Percentiles rank a stretch among this genome's conserved stretches.
Evolutionary conservation across 2,329 filamentous ascomycete species (phyloP).

Genomic region (Torrubiellomyces zombiae): DNA sequence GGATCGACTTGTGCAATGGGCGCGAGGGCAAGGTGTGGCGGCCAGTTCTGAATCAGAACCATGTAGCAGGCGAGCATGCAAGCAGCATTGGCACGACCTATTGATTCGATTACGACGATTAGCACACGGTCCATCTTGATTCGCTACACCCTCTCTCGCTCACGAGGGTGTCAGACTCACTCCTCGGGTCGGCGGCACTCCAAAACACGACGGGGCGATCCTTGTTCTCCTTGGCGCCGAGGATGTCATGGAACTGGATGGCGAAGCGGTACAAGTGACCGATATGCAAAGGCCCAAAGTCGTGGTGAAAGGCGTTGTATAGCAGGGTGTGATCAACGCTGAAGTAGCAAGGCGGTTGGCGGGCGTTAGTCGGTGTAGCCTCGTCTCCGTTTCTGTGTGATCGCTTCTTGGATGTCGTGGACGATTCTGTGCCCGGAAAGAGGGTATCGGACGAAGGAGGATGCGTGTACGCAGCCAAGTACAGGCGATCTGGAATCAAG

Average conservation of each 20-base stretch:
- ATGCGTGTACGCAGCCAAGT: slow-evolving; percentile 80
- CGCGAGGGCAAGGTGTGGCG: slow-evolving; percentile 83
- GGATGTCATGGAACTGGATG: slow-evolving; percentile 85
- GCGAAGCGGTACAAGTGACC: slow-evolving; percentile 95
- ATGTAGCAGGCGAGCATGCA: slow-evolving; percentile 96
- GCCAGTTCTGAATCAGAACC: slow-evolving; percentile 96
- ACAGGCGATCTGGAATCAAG: slow-evolving; percentile 60
- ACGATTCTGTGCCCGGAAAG: slow-evolving; percentile 74
- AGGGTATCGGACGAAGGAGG: slow-evolving; percentile 65
- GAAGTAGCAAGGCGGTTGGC: slow-evolving; percentile 70
- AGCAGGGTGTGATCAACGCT: slow-evolving; percentile 81
- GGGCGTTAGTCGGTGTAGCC: slow-evolving; percentile 21
- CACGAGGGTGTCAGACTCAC: slow-evolving; percentile 43
- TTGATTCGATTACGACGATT: too few species aligned
- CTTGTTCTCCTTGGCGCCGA: slow-evolving; percentile 82
- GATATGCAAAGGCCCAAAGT: slow-evolving; percentile 95
- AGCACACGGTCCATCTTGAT: not conserved
- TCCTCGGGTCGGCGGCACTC: slow-evolving; percentile 81
- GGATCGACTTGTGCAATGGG: slow-evolving; percentile 95
- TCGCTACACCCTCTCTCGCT: too few species aligned
- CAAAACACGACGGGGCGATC: slow-evolving; percentile 87
- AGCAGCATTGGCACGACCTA: slow-evolving; percentile 80
- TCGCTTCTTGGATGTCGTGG: slow-evolving; percentile 23
- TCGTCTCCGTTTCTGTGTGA: slow-evolving; percentile 43
- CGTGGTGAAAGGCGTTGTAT: slow-evolving; percentile 97